Percentiles rank a stretch among this genome's conserved stretches.
phyloP scores from a whole-genome alignment of 1,284 basidiomycete species.

The Moniliophthora roreri region DNA sequence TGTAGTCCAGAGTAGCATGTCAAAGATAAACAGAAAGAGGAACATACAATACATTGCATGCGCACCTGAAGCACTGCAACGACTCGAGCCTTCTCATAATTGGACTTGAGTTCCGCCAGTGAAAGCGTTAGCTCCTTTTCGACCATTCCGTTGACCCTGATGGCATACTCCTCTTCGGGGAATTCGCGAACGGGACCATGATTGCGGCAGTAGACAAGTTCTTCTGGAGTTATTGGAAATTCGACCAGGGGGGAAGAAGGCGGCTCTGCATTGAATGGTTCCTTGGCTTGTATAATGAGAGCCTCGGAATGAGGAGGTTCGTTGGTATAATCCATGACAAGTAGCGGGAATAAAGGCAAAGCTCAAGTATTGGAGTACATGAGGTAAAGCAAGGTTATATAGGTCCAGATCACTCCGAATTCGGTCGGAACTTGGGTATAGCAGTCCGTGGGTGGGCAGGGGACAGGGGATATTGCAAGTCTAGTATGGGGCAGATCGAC shows the following conservation, averaged over 20 bases:
- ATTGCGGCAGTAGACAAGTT: slow-evolving; percentile 61
- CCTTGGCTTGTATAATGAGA: slow-evolving; percentile 41
- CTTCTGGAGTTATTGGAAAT: slow-evolving; percentile 50
- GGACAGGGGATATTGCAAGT: too few relatives aligned
- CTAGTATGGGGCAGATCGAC: too few relatives aligned
- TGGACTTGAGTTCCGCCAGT: slow-evolving; percentile 39
- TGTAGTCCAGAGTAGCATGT: slow-evolving; percentile 22
- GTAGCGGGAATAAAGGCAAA: too few relatives aligned
- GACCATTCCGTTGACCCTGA: slow-evolving; percentile 40
- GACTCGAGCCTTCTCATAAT: slow-evolving; percentile 44
- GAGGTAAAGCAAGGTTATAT: too few relatives aligned
- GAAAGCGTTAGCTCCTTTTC: slow-evolving; percentile 34
- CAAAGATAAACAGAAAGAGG: neutral
- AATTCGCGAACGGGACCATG: slow-evolving; percentile 58
- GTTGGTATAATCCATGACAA: slow-evolving; percentile 38
- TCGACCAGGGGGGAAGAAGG: slow-evolving; percentile 35
- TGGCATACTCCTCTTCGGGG: slow-evolving; percentile 40
- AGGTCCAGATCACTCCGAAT: too few relatives aligned
- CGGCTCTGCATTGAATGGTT: slow-evolving; percentile 64
- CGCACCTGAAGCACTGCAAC: slow-evolving; percentile 58
- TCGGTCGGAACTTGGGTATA: too few relatives aligned
- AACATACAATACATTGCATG: neutral
- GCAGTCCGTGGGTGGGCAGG: too few relatives aligned
- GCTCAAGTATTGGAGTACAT: too few relatives aligned
- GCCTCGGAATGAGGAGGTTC: slow-evolving; percentile 48